Evolutionary conservation across 257 asterid genomes (phyloP).

Genomic region (Ocimum tenuiflorum): DNA sequence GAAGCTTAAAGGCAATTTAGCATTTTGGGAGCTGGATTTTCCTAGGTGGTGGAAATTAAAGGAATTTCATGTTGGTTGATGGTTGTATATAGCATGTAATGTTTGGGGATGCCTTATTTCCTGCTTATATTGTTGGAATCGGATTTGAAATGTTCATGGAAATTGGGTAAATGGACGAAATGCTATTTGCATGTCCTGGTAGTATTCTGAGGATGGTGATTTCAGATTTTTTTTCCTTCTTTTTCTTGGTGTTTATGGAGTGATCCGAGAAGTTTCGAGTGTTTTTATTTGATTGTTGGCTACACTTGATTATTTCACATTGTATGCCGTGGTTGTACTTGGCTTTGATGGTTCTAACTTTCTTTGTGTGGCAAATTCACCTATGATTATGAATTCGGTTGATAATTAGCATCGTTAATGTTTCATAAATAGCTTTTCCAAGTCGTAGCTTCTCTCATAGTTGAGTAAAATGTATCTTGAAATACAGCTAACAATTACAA

Average conservation of each 20-base stretch:
- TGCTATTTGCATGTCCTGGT: conserved; percentile 6
- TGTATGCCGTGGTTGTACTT: neutral
- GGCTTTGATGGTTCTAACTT: neutral
- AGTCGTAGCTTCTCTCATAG: neutral
- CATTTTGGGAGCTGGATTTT: conserved; percentile 10
- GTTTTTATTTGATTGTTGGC: conserved; percentile 1
- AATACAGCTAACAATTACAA: too few relatives aligned
- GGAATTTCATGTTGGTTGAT: neutral
- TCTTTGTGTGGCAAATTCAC: neutral
- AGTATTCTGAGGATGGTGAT: neutral
- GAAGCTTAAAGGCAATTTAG: conserved; percentile 5
- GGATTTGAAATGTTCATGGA: conserved; percentile 15
- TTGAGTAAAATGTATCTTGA: neutral
- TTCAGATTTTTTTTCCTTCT: neutral
- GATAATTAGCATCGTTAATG: neutral
- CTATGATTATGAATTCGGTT: neutral
- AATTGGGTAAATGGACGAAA: neutral
- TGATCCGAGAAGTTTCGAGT: neutral
- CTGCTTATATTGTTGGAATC: conserved; percentile 15
- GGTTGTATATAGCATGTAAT: neutral
- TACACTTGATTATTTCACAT: neutral
- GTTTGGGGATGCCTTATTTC: neutral
- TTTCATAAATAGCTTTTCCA: neutral
- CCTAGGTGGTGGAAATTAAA: neutral
- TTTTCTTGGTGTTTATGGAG: neutral